Evolutionary conservation across 768 basidiomycete species (phyloP).

Genomic region (Psilocybe azurescens): DNA sequence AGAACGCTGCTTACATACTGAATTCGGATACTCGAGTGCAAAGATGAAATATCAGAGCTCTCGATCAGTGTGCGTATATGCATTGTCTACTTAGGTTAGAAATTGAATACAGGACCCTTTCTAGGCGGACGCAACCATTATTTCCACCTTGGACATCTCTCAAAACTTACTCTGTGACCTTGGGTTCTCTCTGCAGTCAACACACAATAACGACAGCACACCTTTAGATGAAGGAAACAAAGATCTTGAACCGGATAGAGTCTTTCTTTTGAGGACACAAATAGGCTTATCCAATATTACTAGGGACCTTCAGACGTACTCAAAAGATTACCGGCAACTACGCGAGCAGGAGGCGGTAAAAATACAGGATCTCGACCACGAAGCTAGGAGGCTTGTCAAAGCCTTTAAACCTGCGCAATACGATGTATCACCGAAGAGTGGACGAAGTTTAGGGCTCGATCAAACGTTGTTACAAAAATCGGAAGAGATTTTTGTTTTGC

Average conservation of each 20-base stretch:
- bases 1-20: conserved; percentile 16
- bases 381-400: conserved; percentile 17
- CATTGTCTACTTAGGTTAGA: background rate
- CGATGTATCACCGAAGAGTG: background rate
- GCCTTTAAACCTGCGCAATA: background rate
- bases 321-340: conserved; percentile 8
- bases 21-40: conserved; percentile 15
- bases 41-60: conserved; percentile 25
- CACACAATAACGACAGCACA: background rate
- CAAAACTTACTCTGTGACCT: conserved; percentile 9
- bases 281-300: conserved; percentile 12
- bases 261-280: conserved; percentile 8
- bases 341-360: conserved; percentile 11
- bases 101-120: background rate
- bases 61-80: conserved; percentile 24
- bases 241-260: background rate
- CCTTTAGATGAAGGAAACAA: too few species aligned
- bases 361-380: conserved; percentile 12
- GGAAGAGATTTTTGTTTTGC: conserved; percentile 10
- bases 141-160: conserved; percentile 6
- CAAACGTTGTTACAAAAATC: conserved; percentile 1
- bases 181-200: background rate
- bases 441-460: background rate
- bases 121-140: conserved; percentile 24
- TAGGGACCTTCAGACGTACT: conserved; percentile 4